Evolutionary conservation across 192 early-diverging fungal species (phyloP), one percentile per base, ranked within the genome.

Genomic region (Rhizophagus sp.): DNA sequence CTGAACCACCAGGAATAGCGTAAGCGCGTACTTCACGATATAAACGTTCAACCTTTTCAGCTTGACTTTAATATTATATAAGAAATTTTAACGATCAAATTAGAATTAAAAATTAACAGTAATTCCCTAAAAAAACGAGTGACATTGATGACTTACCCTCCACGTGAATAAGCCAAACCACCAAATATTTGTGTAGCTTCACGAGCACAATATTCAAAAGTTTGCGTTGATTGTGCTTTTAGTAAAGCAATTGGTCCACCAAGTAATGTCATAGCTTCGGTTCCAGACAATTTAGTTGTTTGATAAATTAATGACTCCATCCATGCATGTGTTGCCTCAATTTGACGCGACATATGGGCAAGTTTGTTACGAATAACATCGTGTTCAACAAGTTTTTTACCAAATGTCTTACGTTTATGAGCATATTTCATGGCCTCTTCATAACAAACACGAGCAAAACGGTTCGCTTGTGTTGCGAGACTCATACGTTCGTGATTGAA

Each of bases 141-240:
- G 75, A n/a, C 1, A 27, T 30, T 78, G 7, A 27, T 71, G 33
- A 63, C 65, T 15, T 33, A 79, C 78, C 78, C 92, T 39, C 95
- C 95, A 66, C 93, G 89, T n/a, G 90, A 88, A 73, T 96, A 96
- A 0, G 91, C 81, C 36, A 96, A 75, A 47, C 95, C 95, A 76
- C 95, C 95, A 89, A 96, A 95, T 80, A 96, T 96, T 84, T 96
- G 95, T n/a, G 93, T 88, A 10, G 95, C 95, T 85, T 96, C 95
- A 70, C 95, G 90, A 33, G 94, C 94, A 81, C 94, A 95, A 83
- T 82, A 96, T 81, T 96, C 95, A 79, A 96, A 91, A 8, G 94
- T 96, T 80, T 94, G 94, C 5, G 95, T 95, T 3, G 91, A 69
- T 80, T 96, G 94, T 17, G 94, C 94, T 85, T 96, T 96, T 78